Evolutionary conservation across 169 alveolate genomes (phyloP).

Genomic region (Ichthyophthirius multifiliis): DNA sequence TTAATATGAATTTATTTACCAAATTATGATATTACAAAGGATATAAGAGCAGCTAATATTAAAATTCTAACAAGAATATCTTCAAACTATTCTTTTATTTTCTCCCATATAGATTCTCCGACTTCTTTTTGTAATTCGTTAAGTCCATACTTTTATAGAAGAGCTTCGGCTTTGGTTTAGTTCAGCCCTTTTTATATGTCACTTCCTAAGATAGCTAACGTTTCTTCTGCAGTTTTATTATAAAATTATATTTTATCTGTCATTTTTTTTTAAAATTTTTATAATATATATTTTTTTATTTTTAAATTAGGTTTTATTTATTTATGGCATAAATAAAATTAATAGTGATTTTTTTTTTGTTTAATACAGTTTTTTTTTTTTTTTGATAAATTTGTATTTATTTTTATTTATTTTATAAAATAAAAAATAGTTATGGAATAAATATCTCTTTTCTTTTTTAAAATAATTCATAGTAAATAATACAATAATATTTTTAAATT

Average conservation of each 20-base stretch:
- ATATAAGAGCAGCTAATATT: constrained; percentile 94
- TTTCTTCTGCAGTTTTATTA: constrained; percentile 13
- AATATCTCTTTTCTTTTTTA: too few species aligned
- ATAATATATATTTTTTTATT: too few species aligned
- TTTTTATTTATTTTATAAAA: too few species aligned
- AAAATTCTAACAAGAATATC: constrained; percentile 94
- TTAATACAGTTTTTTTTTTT: too few species aligned
- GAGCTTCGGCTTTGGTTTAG: constrained; percentile 77
- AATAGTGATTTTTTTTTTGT: too few species aligned
- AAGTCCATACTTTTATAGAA: constrained; percentile 83
- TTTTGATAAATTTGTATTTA: too few species aligned
- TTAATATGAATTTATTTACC: constrained; percentile 17
- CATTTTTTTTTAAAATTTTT: too few species aligned
- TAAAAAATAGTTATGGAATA: too few species aligned
- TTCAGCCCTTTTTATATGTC: constrained; percentile 80
- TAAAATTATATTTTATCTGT: background rate
- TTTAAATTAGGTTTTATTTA: too few species aligned
- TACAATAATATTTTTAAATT: too few species aligned
- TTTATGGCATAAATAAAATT: too few species aligned
- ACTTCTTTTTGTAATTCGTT: constrained; percentile 89
- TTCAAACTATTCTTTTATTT: constrained; percentile 93
- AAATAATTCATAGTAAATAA: too few species aligned
- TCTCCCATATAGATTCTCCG: constrained; percentile 87
- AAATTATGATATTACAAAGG: constrained; percentile 90
- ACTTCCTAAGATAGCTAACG: background rate